Evolutionary conservation across 1,284 basidiomycete genomes (phyloP), one percentile per base, ranked within the genome.

Genomic region (Gastroboletus turbinatus): DNA sequence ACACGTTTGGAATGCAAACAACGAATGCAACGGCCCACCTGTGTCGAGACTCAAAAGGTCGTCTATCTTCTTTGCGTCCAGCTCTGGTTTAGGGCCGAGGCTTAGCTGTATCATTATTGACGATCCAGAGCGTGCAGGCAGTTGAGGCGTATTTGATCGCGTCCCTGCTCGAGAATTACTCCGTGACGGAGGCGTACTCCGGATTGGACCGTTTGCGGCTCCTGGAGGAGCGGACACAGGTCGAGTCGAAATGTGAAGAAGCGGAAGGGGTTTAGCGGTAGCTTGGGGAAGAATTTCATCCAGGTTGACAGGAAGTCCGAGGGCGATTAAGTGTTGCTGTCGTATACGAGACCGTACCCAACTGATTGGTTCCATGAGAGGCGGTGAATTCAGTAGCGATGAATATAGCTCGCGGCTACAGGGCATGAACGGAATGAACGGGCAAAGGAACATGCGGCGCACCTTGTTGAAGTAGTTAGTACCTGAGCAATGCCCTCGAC

Each of bases 241-340:
- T 45, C 90, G 81, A n/a, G 90, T 93, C 32, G 83, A 84, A 57
- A 96, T 92, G 59, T 92, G 84, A 29, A 96, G 76, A 8, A 86
- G 82, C 2, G 93, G 93, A 29, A 95, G 76, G 2, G 86, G 77
- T 60, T 87, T 88, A 27, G 84, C 79, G 56, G 81, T 83, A 25
- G 84, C 81, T 49, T 84, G 85, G 3, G 93, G 91, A 43, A 94
- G 75, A 19, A 95, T 85, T 76, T 97, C 94, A 69, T 97, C 94
- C 6, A 96, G 78, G 69, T 96, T 96, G 49, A 97, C 90, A 5
- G 94, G 94, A 47, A 97, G 87, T 35, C 95, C 94, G 38, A 97
- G 83, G 14, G 91, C 77, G 59, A 96, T 94, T 42, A 97, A 79
- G 64, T 96, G 92, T 66, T 94, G 91, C 48, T 93, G 78, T 54